A percentile compares a stretch with the other conserved stretches of the same genome.
phyloP scores from a whole-genome alignment of 805 yeast species.

The Metschnikowia santaceciliae region DNA sequence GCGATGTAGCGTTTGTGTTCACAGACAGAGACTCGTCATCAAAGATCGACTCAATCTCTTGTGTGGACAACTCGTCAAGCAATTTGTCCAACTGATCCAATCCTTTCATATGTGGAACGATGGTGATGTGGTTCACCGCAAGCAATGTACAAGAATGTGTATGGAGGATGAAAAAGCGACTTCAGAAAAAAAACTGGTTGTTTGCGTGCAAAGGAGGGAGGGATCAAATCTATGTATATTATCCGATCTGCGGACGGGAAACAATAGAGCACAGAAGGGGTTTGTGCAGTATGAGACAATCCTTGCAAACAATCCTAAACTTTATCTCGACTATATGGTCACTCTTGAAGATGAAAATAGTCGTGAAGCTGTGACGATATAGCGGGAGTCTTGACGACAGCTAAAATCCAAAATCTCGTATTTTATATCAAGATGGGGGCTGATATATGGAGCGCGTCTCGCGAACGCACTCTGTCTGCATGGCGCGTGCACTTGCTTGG shows the following conservation, averaged over 20 bases:
- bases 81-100: background rate
- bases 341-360: background rate
- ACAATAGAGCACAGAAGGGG: background rate
- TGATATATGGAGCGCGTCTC: slow-evolving; percentile 1
- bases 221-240: background rate
- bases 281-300: background rate
- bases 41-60: background rate
- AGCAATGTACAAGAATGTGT: background rate
- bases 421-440: background rate
- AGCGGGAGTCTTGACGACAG: background rate
- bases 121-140: background rate
- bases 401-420: background rate
- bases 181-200: background rate
- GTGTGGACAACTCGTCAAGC: background rate
- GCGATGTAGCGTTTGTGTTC: background rate
- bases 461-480: slow-evolving; percentile 1
- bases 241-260: background rate
- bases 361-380: background rate
- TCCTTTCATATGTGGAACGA: background rate
- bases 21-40: slow-evolving; percentile 1
- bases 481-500: background rate
- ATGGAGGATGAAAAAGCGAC: background rate
- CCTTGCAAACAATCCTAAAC: background rate
- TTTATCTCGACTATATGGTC: background rate
- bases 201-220: background rate